Conservation (phyloP, 164 flowering plant species). For the Tinospora cordifolia region DNA sequence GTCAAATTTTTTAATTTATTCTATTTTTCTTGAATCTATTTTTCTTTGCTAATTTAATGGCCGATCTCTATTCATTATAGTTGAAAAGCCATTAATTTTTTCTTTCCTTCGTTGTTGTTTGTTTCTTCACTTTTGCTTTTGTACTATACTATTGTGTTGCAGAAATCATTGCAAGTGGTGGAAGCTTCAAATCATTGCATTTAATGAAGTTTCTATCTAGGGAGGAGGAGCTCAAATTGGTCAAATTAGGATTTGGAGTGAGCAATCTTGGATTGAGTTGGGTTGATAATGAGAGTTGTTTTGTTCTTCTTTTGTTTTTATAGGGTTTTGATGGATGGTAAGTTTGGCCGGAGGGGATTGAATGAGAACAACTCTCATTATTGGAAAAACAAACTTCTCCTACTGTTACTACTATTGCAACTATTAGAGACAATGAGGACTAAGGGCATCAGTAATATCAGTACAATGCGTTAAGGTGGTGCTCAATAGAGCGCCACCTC, state of each 20-base stretch:
- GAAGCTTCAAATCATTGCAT: slow-evolving; percentile 22
- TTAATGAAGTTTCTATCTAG: background rate
- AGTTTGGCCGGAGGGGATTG: background rate
- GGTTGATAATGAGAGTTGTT: background rate
- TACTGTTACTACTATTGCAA: no score
- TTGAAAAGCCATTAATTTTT: background rate
- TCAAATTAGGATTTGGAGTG: background rate
- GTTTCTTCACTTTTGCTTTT: background rate
- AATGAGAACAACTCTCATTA: no score
- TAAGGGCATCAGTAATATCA: no score
- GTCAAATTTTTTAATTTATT: no score
- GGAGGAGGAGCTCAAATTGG: background rate
- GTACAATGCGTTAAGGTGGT: no score
- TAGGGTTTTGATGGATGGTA: background rate
- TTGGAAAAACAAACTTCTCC: no score
- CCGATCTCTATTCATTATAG: slow-evolving; percentile 9
- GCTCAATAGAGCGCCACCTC: no score
- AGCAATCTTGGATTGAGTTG: background rate
- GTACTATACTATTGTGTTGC: background rate
- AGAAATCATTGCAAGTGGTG: slow-evolving; percentile 16
- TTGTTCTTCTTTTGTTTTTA: background rate
- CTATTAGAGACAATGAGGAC: no score
- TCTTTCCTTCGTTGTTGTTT: background rate
- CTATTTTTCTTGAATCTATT: no score
- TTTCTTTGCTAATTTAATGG: slow-evolving; percentile 13